phyloP scores from a whole-genome alignment of 2,329 filamentous ascomycete genomes.

The Aspergillus sergii region DNA sequence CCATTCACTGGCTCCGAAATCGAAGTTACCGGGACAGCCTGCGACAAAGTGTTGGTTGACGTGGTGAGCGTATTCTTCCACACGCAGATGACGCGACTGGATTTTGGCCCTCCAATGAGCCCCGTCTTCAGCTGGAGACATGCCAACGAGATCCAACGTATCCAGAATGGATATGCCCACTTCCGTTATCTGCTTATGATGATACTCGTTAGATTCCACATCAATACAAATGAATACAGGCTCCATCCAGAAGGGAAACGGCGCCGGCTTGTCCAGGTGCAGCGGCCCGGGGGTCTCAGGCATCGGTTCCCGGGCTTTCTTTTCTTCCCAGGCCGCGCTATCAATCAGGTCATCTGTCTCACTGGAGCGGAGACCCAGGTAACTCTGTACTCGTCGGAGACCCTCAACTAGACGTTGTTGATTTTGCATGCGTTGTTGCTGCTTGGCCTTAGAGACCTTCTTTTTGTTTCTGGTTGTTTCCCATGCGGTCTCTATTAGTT shows the following conservation, averaged over 20 bases:
- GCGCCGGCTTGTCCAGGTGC: conserved; percentile 49
- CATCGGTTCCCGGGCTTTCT: conserved; percentile 16
- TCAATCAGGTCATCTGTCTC: conserved; percentile 19
- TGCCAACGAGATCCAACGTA: conserved; percentile 58
- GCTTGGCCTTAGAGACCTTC: conserved; percentile 52
- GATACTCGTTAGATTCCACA: conserved; percentile 75
- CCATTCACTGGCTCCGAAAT: conserved; percentile 64
- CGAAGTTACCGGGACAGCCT: conserved; percentile 79
- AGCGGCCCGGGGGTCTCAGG: conserved; percentile 34
- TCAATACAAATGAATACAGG: conserved; percentile 79
- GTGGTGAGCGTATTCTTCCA: conserved; percentile 68
- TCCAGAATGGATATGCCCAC: conserved; percentile 83
- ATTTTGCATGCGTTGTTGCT: conserved; percentile 51
- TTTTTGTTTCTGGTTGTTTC: conserved; percentile 54
- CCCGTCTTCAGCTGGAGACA: conserved; percentile 64
- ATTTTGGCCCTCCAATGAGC: conserved; percentile 69
- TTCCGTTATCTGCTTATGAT: conserved; percentile 73
- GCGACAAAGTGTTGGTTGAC: conserved; percentile 69
- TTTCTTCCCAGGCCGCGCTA: conserved; percentile 26
- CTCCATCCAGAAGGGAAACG: conserved; percentile 54
- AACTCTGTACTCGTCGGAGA: conserved; percentile 67
- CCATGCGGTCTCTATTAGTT: conserved; percentile 57
- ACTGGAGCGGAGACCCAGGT: conserved; percentile 66
- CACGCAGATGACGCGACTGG: conserved; percentile 72
- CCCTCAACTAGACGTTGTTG: conserved; percentile 58